Evolutionary conservation across 495 filamentous ascomycete species (phyloP), one percentile per base, ranked within the genome.

Genomic region (Hyaloscypha bicolor): DNA sequence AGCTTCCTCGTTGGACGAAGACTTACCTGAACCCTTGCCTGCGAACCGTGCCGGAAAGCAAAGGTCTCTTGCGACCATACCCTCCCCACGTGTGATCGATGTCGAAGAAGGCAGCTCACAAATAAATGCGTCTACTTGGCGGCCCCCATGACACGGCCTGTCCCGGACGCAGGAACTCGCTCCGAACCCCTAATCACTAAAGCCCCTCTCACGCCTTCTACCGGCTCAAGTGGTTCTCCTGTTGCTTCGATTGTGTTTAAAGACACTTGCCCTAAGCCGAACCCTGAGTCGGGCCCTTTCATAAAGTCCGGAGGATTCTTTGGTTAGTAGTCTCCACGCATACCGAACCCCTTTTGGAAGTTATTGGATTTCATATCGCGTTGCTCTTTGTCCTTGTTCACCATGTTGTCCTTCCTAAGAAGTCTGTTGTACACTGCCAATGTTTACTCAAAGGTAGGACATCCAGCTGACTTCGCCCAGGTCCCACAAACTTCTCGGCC

Each of bases 11-110:
- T 21, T 22, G 31, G 30, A 60, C 35, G 57, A 32, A 21, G 14
- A 56, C 53, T 29, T 29, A 29, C 53, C 29, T 37, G 57, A 19
- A 21, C n/a, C 19, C 30, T 16, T 21, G 81, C 80, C 5, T 85
- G 83, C 62, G 81, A 86, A 73, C 81, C 83, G 19, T 86, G 83
- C 67, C 78, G 83, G 29, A 82, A 81, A 64, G 79, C 81, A 22
- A 85, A 86, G 64, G 74, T 85, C 48, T 78, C 78, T 60, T 85
- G 82, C 70, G 81, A 83, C 53, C 82, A 85, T 64, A 72, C 72
- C 19, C 67, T 77, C 31, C 83, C 83, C 0, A 70, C 77, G 0
- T 85, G 82, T 67, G 77, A 78, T 16, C 72, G 77, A 73, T 83
- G 81, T 67, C 61, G 61, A 30, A 60, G 67, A 9, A 81, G 79